phyloP scores from a whole-genome alignment of 2,329 filamentous ascomycete genomes.

The Sclerotiophoma versabilis region DNA sequence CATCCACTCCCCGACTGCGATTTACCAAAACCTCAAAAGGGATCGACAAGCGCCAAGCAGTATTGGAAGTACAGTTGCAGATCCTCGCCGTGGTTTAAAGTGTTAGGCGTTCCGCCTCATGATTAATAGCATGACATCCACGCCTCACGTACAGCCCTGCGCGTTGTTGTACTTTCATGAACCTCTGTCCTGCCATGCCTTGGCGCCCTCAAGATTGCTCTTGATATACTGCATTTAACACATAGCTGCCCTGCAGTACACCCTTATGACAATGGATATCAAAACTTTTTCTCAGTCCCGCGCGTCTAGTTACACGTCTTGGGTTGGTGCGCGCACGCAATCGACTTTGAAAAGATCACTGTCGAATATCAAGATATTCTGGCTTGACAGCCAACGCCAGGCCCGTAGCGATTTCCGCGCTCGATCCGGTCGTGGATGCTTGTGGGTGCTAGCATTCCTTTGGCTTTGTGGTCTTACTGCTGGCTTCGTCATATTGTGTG shows the following conservation, averaged over 20 bases:
- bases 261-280: not conserved
- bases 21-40: not conserved
- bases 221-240: not conserved
- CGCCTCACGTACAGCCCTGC: not conserved
- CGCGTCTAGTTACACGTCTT: slow-evolving; percentile 3
- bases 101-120: no score
- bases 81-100: not conserved
- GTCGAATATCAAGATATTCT: slow-evolving; percentile 2
- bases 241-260: not conserved
- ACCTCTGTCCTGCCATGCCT: no score
- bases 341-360: not conserved
- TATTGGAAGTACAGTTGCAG: not conserved
- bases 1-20: not conserved
- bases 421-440: not conserved
- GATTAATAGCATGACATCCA: not conserved
- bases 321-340: slow-evolving; percentile 1
- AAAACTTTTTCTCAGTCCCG: not conserved
- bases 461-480: slow-evolving; percentile 1
- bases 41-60: not conserved
- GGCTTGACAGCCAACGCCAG: slow-evolving; percentile 3
- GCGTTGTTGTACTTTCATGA: no score
- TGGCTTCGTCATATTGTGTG: not conserved
- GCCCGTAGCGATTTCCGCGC: slow-evolving; percentile 1
- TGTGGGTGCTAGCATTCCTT: not conserved
- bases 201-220: no score